Evolutionary conservation across 371 early-diverging fungal species (phyloP).

Genomic region (Lichtheimia hyalospora): DNA sequence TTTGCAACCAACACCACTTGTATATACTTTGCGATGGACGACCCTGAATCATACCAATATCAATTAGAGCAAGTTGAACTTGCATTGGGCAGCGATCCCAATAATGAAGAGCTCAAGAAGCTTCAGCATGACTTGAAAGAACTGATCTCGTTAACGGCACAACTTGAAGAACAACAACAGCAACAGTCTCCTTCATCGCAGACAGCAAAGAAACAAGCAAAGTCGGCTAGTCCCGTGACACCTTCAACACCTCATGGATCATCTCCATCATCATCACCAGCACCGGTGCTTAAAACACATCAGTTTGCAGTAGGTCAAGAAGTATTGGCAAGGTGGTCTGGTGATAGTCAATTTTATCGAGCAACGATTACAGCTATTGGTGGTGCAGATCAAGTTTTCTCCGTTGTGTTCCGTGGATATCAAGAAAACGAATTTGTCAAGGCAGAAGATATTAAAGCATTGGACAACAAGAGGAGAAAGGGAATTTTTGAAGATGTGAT

Average conservation of each 20-base stretch:
- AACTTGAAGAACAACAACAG: conserved; percentile 33
- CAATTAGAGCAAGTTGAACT: conserved; percentile 76
- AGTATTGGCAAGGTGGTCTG: conserved; percentile 62
- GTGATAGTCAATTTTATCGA: conserved; percentile 51
- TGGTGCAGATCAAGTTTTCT: conserved; percentile 62
- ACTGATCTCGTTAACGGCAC: conserved; percentile 62
- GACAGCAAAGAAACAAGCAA: background rate
- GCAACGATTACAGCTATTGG: conserved; percentile 71
- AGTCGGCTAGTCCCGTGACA: conserved; percentile 5
- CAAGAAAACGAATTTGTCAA: conserved; percentile 58
- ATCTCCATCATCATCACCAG: conserved; percentile 9
- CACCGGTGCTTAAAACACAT: conserved; percentile 19
- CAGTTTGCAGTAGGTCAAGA: conserved; percentile 55
- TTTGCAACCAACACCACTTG: too few species aligned
- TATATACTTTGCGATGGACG: conserved; percentile 26
- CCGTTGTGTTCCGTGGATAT: conserved; percentile 66
- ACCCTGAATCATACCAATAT: conserved; percentile 65
- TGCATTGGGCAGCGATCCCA: conserved; percentile 67
- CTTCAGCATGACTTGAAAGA: conserved; percentile 70
- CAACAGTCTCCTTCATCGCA: conserved; percentile 5
- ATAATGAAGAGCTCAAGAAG: conserved; percentile 68
- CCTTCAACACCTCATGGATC: conserved; percentile 9
- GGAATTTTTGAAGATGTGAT: conserved; percentile 46
- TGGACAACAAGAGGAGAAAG: conserved; percentile 35
- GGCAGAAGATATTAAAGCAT: conserved; percentile 57